Conservation (phyloP, 257 asterid genomes). For the Solanum appendiculatum region DNA sequence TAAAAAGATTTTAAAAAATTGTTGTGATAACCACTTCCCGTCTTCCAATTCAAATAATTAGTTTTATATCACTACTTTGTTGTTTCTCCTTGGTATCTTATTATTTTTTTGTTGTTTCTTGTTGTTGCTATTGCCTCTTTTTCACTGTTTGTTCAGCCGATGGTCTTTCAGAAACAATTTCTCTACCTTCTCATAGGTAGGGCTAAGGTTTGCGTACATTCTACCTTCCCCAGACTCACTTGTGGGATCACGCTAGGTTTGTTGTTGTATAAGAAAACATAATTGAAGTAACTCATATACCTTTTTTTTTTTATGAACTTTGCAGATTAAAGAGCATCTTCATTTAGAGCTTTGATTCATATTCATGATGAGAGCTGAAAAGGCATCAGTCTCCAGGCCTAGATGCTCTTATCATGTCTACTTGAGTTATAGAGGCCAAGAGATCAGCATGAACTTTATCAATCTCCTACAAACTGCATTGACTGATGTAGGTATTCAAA, state of each 20-base stretch:
- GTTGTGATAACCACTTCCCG: background rate
- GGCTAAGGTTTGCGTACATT: background rate
- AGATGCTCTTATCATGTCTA: conserved; percentile 1
- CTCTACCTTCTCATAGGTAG: background rate
- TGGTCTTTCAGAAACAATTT: background rate
- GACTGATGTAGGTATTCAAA: background rate
- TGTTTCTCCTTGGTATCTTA: background rate
- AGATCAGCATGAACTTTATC: background rate
- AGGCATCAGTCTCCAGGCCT: background rate
- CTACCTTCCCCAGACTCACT: background rate
- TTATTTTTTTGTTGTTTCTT: background rate
- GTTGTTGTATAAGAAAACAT: background rate
- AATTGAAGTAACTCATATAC: background rate
- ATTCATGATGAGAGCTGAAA: background rate
- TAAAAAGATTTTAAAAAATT: background rate
- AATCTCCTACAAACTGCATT: background rate
- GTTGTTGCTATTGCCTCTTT: background rate
- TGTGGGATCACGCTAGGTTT: background rate
- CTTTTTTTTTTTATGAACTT: background rate
- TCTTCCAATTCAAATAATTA: background rate
- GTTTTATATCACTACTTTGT: background rate
- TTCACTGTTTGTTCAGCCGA: background rate
- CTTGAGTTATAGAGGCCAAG: background rate
- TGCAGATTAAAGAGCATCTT: background rate
- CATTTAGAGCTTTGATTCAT: background rate